These are phyloP conservation scores for Vanderwaltozyma yarrowii DNA, from an alignment of 805 yeast genomes.

Conservation along the genomic window DNA sequence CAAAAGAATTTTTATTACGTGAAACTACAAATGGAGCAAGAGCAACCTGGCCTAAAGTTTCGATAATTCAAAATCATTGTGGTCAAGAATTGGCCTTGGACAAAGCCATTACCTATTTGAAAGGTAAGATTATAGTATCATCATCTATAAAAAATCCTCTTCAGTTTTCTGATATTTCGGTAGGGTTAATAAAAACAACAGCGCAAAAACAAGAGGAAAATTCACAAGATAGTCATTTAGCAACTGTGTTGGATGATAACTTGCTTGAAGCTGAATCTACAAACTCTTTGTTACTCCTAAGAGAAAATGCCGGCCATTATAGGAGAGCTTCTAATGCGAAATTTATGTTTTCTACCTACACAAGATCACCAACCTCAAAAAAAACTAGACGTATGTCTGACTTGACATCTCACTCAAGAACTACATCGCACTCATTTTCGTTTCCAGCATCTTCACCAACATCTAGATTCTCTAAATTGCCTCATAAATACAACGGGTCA, in stretches of 20 bases:
- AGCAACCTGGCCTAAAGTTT: conserved; percentile 86
- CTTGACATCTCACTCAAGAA: conserved; percentile 11
- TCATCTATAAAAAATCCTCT: conserved; percentile 21
- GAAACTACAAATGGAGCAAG: conserved; percentile 66
- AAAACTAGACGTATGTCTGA: conserved; percentile 18
- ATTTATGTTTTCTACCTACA: neutral
- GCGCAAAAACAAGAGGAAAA: conserved; percentile 2
- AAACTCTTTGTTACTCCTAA: conserved; percentile 14
- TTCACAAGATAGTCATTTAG: conserved; percentile 2
- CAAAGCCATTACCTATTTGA: conserved; percentile 52
- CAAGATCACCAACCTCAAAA: neutral
- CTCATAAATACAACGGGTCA: conserved; percentile 6
- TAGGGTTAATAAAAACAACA: conserved; percentile 16
- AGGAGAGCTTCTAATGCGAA: conserved; percentile 2
- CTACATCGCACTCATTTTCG: conserved; percentile 13
- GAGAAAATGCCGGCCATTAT: conserved; percentile 12
- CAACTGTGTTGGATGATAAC: conserved; percentile 19
- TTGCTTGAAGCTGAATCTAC: conserved; percentile 20
- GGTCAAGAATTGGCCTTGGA: conserved; percentile 84
- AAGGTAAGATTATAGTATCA: conserved; percentile 46
- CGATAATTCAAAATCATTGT: conserved; percentile 79
- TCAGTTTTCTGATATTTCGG: conserved; percentile 15
- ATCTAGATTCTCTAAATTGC: conserved; percentile 7
- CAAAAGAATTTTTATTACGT: conserved; percentile 59
- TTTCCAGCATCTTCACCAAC: conserved; percentile 16